Base-by-base conservation (phyloP, 306 rosid species). In the Vicia villosa region DNA sequence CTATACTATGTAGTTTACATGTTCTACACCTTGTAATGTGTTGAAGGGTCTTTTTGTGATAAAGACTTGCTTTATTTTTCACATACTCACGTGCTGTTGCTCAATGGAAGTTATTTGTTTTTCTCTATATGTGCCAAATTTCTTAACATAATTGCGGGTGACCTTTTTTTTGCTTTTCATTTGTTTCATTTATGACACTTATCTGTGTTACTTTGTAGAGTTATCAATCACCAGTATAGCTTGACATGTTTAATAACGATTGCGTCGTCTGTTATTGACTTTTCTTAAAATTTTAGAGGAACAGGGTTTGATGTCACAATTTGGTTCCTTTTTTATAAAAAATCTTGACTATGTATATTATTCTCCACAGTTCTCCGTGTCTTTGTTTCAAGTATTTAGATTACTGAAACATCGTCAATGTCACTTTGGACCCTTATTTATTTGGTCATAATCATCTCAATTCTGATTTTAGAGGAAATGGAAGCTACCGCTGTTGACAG, bases 1-100 rank as follows among this genome's bases (percentile, higher is more conserved):
- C 63, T 66, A 42, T 32, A 43, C 32, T 68, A 14, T 63, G 77
- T 54, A 32, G 16, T 24, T 13, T 65, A 38, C 52, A 36, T 64
- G 22, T 68, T 62, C 28, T 10, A 32, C 51, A 47, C 55, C 40
- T 70, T 63, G 72, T 40, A 58, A 49, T 42, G 69, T 70, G n/a
- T n/a, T n/a, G n/a, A n/a, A n/a, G n/a, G n/a, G n/a, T n/a, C n/a
- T n/a, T n/a, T n/a, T n/a, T n/a, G 59, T 36, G 17, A 67, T 52
- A 7, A 37, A 21, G 15, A 28, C 22, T n/a, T 59, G 63, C 40
- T 69, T 49, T 51, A 51, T 62, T 30, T 63, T 49, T 41, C 6
- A 28, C 63, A 22, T 21, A 74, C 28, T 51, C 4, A 19, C 63
- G 36, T 36, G 78, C 26, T 43, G 40, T 55, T 43, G 40, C 19